phyloP scores from a whole-genome alignment of 768 basidiomycete species.

The Chlorophyllum brunneum region DNA sequence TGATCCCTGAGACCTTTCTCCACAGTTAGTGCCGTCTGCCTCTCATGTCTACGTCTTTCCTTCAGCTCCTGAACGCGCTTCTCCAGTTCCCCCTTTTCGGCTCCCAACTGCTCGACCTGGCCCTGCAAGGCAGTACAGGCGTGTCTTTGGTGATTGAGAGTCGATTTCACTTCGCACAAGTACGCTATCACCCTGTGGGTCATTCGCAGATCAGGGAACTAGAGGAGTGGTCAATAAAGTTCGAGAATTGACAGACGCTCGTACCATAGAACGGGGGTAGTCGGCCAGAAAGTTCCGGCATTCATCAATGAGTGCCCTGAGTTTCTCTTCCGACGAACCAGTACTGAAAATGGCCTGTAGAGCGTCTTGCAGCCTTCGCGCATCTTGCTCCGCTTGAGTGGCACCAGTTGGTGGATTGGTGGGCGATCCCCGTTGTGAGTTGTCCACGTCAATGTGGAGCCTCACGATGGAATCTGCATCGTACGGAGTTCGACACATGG shows the following conservation, averaged over 20 bases:
- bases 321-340: slow-evolving; percentile 48
- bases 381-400: slow-evolving; percentile 34
- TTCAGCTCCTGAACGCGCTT: slow-evolving; percentile 37
- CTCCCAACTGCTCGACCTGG: slow-evolving; percentile 27
- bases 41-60: slow-evolving; percentile 42
- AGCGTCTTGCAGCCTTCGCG: slow-evolving; percentile 49
- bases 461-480: slow-evolving; percentile 40
- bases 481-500: slow-evolving; percentile 60
- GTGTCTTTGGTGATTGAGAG: slow-evolving; percentile 30
- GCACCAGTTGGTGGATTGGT: slow-evolving; percentile 14
- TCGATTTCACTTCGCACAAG: slow-evolving; percentile 44
- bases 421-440: slow-evolving; percentile 17
- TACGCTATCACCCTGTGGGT: slow-evolving; percentile 47
- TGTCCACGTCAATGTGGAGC: slow-evolving; percentile 59
- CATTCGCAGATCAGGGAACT: slow-evolving; percentile 52
- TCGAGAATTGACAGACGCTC: slow-evolving; percentile 15
- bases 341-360: slow-evolving; percentile 51
- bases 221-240: not conserved
- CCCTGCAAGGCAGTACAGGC: slow-evolving; percentile 27
- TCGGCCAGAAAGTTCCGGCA: slow-evolving; percentile 42
- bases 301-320: slow-evolving; percentile 50
- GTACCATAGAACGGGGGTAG: slow-evolving; percentile 44
- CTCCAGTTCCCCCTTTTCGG: slow-evolving; percentile 32
- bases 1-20: slow-evolving; percentile 54
- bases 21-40: slow-evolving; percentile 44